Conservation (phyloP, 768 basidiomycete species). For the Chalciporus pseudorubinellus region DNA sequence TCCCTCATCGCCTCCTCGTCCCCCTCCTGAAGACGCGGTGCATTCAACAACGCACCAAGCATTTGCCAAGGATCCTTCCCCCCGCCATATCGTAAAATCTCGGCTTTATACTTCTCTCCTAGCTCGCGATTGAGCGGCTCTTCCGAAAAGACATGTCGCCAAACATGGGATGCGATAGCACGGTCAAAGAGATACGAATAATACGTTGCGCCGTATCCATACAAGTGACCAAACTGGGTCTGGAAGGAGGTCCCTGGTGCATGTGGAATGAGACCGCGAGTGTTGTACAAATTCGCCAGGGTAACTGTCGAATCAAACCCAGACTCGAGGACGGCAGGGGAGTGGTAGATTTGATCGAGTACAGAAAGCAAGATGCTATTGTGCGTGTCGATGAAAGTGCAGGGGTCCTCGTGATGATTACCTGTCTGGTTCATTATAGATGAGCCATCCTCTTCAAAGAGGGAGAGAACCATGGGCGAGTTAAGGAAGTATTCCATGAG, state of each 20-base stretch:
- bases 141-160: slow-evolving; percentile 66
- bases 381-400: slow-evolving; percentile 83
- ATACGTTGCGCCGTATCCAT: slow-evolving; percentile 96
- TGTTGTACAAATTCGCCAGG: slow-evolving; percentile 58
- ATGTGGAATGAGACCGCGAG: slow-evolving; percentile 77
- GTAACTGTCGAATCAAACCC: slow-evolving; percentile 73
- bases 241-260: slow-evolving; percentile 89
- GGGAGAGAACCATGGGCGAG: slow-evolving; percentile 77
- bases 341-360: slow-evolving; percentile 90
- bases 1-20: slow-evolving; percentile 83
- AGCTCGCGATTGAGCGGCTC: slow-evolving; percentile 68
- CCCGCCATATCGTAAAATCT: slow-evolving; percentile 80
- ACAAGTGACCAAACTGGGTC: slow-evolving; percentile 93
- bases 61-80: slow-evolving; percentile 93
- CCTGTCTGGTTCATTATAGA: slow-evolving; percentile 46
- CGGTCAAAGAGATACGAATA: slow-evolving; percentile 97
- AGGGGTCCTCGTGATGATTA: slow-evolving; percentile 75
- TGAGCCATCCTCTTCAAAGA: slow-evolving; percentile 61
- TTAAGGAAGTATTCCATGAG: slow-evolving; percentile 98
- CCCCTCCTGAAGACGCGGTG: slow-evolving; percentile 64
- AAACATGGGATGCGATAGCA: slow-evolving; percentile 92
- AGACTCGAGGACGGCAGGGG: slow-evolving; percentile 50
- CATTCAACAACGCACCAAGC: slow-evolving; percentile 68
- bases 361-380: slow-evolving; percentile 86
- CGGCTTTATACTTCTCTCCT: slow-evolving; percentile 79